phyloP scores from a whole-genome alignment of 2,329 filamentous ascomycete genomes.

The Albifimbria verrucaria region DNA sequence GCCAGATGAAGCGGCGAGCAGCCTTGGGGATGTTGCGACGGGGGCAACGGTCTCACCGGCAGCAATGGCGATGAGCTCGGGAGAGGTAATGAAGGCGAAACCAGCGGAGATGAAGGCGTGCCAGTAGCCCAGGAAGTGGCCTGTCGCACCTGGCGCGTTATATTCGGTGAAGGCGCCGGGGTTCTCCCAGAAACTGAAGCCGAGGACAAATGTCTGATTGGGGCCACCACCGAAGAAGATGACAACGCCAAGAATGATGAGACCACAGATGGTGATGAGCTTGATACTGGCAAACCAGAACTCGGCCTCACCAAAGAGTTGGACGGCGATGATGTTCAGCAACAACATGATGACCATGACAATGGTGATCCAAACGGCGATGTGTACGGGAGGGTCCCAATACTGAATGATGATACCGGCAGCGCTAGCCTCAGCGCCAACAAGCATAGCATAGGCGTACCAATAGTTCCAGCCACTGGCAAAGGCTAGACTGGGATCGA shows the following conservation, averaged over 20 bases:
- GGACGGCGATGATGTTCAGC: slow-evolving; percentile 55
- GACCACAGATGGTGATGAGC: slow-evolving; percentile 54
- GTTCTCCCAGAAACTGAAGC: slow-evolving; percentile 36
- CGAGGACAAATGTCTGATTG: slow-evolving; percentile 43
- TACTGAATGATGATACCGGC: slow-evolving; percentile 58
- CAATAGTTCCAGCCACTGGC: slow-evolving; percentile 60
- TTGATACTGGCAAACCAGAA: slow-evolving; percentile 60
- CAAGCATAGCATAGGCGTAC: slow-evolving; percentile 57
- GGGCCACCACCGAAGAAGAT: slow-evolving; percentile 55
- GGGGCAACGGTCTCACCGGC: slow-evolving; percentile 62
- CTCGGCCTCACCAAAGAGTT: slow-evolving; percentile 60
- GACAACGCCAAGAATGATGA: slow-evolving; percentile 54
- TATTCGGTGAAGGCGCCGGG: slow-evolving; percentile 47
- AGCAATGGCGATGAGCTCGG: slow-evolving; percentile 46
- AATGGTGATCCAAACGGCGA: slow-evolving; percentile 57
- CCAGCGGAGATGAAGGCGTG: slow-evolving; percentile 54
- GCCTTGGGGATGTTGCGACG: slow-evolving; percentile 65
- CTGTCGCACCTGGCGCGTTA: slow-evolving; percentile 41
- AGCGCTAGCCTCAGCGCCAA: slow-evolving; percentile 56
- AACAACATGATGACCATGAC: slow-evolving; percentile 50
- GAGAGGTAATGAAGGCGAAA: slow-evolving; percentile 51
- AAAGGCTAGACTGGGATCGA: slow-evolving; percentile 54
- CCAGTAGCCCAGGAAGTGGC: slow-evolving; percentile 58
- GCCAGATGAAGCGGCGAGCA: slow-evolving; percentile 58
- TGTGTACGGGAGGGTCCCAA: slow-evolving; percentile 50